These are phyloP conservation scores for Graphilbum fragrans DNA, from an alignment of 2,329 filamentous ascomycete genomes.

Conservation along the genomic window DNA sequence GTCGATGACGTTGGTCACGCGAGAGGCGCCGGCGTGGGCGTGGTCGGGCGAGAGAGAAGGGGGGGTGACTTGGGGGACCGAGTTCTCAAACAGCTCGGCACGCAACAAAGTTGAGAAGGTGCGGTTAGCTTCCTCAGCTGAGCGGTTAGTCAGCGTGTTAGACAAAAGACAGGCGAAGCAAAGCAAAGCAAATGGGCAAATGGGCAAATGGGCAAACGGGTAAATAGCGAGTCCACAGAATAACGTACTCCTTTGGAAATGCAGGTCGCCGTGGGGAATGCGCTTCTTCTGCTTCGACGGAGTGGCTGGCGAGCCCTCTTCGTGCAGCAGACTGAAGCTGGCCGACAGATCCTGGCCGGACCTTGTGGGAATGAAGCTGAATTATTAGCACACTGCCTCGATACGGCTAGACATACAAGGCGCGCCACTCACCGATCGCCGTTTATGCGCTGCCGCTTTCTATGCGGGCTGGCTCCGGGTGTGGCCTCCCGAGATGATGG, in stretches of 20 bases:
- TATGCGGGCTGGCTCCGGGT: conserved; percentile 39
- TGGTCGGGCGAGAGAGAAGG: conserved; percentile 50
- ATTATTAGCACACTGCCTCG: too few species aligned
- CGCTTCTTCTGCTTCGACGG: conserved; percentile 78
- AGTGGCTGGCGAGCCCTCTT: conserved; percentile 85
- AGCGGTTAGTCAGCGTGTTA: neutral
- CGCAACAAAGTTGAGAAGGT: conserved; percentile 83
- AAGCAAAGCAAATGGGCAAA: neutral
- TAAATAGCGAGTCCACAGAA: neutral
- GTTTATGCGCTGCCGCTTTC: conserved; percentile 48
- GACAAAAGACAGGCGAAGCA: neutral
- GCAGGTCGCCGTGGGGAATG: conserved; percentile 75
- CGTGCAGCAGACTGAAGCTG: conserved; percentile 82
- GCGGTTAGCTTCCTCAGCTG: conserved; percentile 85
- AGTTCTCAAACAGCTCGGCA: conserved; percentile 83
- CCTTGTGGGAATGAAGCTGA: conserved; percentile 87
- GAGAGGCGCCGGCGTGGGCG: conserved; percentile 32
- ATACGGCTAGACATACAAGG: too few species aligned
- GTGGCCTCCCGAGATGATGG: conserved; percentile 34
- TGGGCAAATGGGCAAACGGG: neutral
- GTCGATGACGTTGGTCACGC: conserved; percentile 45
- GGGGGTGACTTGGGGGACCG: conserved; percentile 69
- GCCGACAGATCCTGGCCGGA: conserved; percentile 88
- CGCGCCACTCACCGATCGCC: conserved; percentile 41
- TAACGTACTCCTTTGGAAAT: conserved; percentile 79